Conservation (phyloP, 2,329 filamentous ascomycete genomes). For the Colletotrichum sidae region DNA sequence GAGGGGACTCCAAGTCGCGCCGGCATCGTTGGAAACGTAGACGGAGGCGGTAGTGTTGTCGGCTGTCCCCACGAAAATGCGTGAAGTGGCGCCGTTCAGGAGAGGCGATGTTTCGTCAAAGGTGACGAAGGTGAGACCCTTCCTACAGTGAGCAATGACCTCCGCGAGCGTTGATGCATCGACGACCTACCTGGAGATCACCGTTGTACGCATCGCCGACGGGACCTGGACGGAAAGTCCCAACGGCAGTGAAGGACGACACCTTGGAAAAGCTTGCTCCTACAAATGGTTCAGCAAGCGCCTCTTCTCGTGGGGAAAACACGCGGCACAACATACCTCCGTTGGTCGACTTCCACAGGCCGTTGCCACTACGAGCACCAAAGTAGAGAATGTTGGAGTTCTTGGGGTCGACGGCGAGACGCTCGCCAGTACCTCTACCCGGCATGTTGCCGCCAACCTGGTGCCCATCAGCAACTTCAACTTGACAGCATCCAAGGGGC, state of each 20-base stretch:
- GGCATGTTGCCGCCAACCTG: slow-evolving; percentile 70
- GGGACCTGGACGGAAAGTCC: slow-evolving; percentile 61
- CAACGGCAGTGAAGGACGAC: slow-evolving; percentile 63
- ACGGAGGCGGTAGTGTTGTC: slow-evolving; percentile 64
- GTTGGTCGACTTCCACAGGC: slow-evolving; percentile 69
- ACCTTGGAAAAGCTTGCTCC: slow-evolving; percentile 66
- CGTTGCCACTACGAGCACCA: slow-evolving; percentile 68
- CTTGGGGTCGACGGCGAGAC: slow-evolving; percentile 68
- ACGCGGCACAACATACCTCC: slow-evolving; percentile 59
- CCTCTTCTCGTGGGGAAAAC: slow-evolving; percentile 58
- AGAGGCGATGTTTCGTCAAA: slow-evolving; percentile 64
- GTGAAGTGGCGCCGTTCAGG: slow-evolving; percentile 60
- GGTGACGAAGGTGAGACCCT: slow-evolving; percentile 64
- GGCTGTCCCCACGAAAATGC: slow-evolving; percentile 68
- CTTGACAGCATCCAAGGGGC: rapidly evolving
- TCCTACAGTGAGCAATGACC: slow-evolving; percentile 47
- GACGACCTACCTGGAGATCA: slow-evolving; percentile 49
- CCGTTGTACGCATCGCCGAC: slow-evolving; percentile 54
- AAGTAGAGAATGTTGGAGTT: slow-evolving; percentile 69
- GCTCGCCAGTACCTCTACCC: slow-evolving; percentile 68
- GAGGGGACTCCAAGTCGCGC: slow-evolving; percentile 63
- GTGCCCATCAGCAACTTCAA: not conserved
- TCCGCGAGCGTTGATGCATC: no score
- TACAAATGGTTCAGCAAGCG: slow-evolving; percentile 52
- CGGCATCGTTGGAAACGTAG: slow-evolving; percentile 66